Conservation (phyloP, 2,329 filamentous ascomycete species). For the Microsporum canis region DNA sequence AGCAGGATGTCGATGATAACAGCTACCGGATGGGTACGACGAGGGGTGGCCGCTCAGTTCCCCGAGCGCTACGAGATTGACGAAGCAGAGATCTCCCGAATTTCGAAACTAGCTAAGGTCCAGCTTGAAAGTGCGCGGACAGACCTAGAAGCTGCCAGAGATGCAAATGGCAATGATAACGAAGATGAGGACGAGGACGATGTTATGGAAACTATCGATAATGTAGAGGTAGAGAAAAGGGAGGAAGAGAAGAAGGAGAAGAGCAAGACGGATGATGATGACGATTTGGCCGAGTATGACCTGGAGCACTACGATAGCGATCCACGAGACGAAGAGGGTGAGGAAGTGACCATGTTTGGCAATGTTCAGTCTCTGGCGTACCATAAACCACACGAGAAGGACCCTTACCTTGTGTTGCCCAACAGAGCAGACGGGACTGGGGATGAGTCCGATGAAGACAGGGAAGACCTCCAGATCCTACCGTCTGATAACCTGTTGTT, state of each 20-base stretch:
- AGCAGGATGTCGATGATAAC: constrained; percentile 54
- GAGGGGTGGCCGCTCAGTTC: constrained; percentile 64
- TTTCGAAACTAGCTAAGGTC: constrained; percentile 60
- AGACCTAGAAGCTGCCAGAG: constrained; percentile 63
- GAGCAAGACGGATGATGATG: constrained; percentile 24
- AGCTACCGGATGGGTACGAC: constrained; percentile 62
- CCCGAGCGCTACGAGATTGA: constrained; percentile 64
- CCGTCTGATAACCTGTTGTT: constrained; percentile 87
- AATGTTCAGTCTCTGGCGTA: constrained; percentile 90
- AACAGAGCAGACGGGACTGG: constrained; percentile 43
- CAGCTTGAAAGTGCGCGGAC: constrained; percentile 88
- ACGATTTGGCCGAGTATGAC: constrained; percentile 91
- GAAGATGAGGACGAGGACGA: constrained; percentile 30
- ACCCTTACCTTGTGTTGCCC: constrained; percentile 89
- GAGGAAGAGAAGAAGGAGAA: constrained; percentile 16
- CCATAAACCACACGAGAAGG: constrained; percentile 85
- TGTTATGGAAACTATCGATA: constrained; percentile 18
- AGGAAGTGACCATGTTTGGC: constrained; percentile 83
- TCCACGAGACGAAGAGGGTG: constrained; percentile 52
- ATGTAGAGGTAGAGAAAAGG: constrained; percentile 14
- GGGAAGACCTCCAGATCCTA: constrained; percentile 86
- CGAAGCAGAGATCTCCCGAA: constrained; percentile 63
- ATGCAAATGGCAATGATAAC: constrained; percentile 27
- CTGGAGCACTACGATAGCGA: constrained; percentile 93
- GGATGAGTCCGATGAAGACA: constrained; percentile 68